Evolutionary conservation across 768 basidiomycete species (phyloP).

Genomic region (Leucosporidium scottii): DNA sequence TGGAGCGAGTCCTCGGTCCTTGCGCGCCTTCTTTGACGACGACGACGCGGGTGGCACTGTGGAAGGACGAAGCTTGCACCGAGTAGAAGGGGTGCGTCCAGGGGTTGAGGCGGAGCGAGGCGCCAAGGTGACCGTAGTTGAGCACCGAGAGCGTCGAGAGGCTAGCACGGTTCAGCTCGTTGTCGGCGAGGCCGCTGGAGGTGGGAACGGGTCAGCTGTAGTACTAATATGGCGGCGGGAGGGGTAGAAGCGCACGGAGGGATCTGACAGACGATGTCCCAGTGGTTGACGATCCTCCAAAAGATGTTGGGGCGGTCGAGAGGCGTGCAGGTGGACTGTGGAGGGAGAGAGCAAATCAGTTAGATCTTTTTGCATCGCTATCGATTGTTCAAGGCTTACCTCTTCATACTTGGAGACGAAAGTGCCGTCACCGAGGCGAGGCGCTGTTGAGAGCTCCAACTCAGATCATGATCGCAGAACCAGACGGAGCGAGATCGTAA

Average conservation of each 20-base stretch:
- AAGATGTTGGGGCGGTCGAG: slow-evolving; percentile 25
- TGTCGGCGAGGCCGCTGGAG: background rate
- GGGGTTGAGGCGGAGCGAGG: background rate
- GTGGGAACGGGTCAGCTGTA: too few species aligned
- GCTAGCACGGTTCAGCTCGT: background rate
- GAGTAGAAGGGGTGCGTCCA: background rate
- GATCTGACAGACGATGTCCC: slow-evolving; percentile 5
- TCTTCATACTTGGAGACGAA: slow-evolving; percentile 16
- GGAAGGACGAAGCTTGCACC: background rate
- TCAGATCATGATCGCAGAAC: too few species aligned
- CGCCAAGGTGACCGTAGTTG: background rate
- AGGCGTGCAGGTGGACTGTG: slow-evolving; percentile 4
- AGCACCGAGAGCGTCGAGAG: background rate
- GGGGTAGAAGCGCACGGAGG: background rate
- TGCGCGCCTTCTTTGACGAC: background rate
- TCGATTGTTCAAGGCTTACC: too few species aligned
- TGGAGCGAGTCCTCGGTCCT: background rate
- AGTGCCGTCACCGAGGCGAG: slow-evolving; percentile 19
- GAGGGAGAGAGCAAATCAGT: too few species aligned
- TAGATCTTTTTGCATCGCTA: too few species aligned
- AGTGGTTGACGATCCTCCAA: slow-evolving; percentile 19
- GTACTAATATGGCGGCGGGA: too few species aligned
- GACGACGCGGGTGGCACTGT: background rate
- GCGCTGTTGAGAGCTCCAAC: background rate
- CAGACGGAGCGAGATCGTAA: too few species aligned